Percentiles rank a stretch among this genome's conserved stretches.
Conservation (phyloP, 176 grass and related monocot genomes). For the Hordeum marinum region DNA sequence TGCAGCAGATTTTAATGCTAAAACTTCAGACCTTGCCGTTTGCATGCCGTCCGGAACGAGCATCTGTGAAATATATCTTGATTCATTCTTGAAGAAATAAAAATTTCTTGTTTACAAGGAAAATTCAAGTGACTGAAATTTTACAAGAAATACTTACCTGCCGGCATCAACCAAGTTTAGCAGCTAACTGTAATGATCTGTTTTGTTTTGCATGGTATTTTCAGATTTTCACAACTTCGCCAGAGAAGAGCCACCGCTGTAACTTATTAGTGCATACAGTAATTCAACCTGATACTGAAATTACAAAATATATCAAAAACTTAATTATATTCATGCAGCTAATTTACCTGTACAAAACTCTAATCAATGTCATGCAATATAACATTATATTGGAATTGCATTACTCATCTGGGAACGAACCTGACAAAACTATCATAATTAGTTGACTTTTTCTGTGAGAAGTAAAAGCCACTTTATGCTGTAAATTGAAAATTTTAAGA, state of each 20-base stretch:
- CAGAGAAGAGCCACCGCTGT: not conserved
- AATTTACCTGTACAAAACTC: not conserved
- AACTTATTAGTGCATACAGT: slow-evolving; percentile 7
- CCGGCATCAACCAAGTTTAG: not conserved
- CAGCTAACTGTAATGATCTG: not conserved
- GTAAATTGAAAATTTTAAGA: slow-evolving; percentile 8
- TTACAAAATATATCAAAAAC: not conserved
- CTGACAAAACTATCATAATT: slow-evolving; percentile 11
- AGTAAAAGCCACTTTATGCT: slow-evolving; percentile 14
- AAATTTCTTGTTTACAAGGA: not conserved
- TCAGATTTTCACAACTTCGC: not conserved
- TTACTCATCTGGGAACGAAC: not conserved
- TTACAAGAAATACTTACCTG: not conserved
- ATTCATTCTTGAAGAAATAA: not conserved
- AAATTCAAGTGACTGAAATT: not conserved
- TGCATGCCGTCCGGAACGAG: not conserved
- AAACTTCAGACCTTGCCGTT: slow-evolving; percentile 27
- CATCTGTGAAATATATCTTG: slow-evolving; percentile 25
- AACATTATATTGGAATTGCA: not conserved
- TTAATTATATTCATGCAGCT: not conserved
- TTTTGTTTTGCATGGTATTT: not conserved
- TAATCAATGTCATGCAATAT: not conserved
- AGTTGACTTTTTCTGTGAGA: slow-evolving; percentile 13
- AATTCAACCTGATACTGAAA: not conserved
- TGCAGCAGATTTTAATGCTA: slow-evolving; percentile 34